Base-by-base conservation (phyloP, 345 rosid genomes). In the Sapria himalayana region DNA sequence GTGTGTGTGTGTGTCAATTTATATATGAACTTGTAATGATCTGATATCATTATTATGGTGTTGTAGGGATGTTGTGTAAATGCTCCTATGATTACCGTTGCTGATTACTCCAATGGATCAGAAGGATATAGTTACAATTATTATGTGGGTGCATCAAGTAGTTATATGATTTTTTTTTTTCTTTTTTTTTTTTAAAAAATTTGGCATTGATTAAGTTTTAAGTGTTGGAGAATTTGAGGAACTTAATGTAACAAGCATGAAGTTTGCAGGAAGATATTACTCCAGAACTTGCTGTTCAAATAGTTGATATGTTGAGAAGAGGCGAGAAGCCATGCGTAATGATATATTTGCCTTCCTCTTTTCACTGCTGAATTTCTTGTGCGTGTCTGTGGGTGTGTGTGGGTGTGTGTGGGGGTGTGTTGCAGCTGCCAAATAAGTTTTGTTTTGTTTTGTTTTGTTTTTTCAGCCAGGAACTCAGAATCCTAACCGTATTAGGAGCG, bases 81-180 rank as follows among this genome's bases (percentile, higher is more conserved):
- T 50, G 96, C 99, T 42, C 99, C 92, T 25, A 91, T 91, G 99
- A 91, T 91, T 57, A 80, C 92, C 0, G 96, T 91, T 45, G 96
- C 82, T 3, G 94, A 91, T 67, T 91, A 80, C 50, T 77, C 89
- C 25, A 80, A 71, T 47, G 94, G 96, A 54, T 91, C 92, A 7
- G 89, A 80, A 62, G 96, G 92, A 64, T 91, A 91, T 54, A 66
- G 82, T 15, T 91, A 91, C 59, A 80, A 84, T 64, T 91, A 84
- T 46, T 91, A 69, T 36, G 94, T 75, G 55, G n/a, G 94, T 64
- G 52, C 43, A 25, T 33, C 7, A 7, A 39, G 20, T 33, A 37
- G 22, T 50, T 29, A 7, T 25, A 9, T 12, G n/a, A 20, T 19
- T 22, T 14, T 22, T 32, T 25, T 23, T 33, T 14, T n/a, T n/a